phyloP scores from a whole-genome alignment of 2,329 filamentous ascomycete species.

The Rutstroemia sydowiana region DNA sequence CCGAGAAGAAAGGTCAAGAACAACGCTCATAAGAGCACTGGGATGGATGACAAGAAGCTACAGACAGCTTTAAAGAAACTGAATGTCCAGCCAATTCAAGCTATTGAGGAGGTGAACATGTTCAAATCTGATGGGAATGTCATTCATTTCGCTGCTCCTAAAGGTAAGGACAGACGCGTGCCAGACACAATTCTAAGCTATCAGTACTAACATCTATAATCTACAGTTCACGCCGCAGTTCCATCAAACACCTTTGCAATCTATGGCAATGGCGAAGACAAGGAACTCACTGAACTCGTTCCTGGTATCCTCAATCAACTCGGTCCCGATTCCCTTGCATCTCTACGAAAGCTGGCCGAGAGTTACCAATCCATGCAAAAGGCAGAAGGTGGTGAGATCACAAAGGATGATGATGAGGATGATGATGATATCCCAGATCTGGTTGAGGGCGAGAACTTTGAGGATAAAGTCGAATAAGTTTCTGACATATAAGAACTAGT shows the following conservation, averaged over 20 bases:
- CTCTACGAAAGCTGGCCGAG: conserved; percentile 96
- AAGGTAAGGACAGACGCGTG: conserved; percentile 52
- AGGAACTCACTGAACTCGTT: conserved; percentile 98
- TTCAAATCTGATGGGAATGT: conserved; percentile 99
- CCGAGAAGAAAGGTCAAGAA: conserved; percentile 97
- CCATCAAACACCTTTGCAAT: conserved; percentile 99
- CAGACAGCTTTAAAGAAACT: conserved; percentile 97
- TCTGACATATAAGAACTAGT: neutral
- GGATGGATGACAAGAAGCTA: conserved; percentile 99
- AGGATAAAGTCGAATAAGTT: conserved; percentile 63
- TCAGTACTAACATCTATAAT: neutral
- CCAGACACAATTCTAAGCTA: neutral
- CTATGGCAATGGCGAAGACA: conserved; percentile 98
- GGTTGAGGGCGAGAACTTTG: conserved; percentile 96
- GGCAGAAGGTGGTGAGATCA: conserved; percentile 70
- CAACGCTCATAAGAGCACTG: conserved; percentile 87
- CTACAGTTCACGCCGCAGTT: conserved; percentile 86
- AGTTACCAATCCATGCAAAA: conserved; percentile 99
- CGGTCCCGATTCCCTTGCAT: conserved; percentile 93
- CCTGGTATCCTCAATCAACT: conserved; percentile 99
- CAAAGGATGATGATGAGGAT: conserved; percentile 58
- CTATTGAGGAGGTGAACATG: conserved; percentile 99
- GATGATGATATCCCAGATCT: conserved; percentile 96
- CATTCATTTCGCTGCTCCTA: conserved; percentile 96
- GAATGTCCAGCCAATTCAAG: conserved; percentile 98